phyloP scores from a whole-genome alignment of 164 flowering plant genomes.

The Macadamia tetraphylla region DNA sequence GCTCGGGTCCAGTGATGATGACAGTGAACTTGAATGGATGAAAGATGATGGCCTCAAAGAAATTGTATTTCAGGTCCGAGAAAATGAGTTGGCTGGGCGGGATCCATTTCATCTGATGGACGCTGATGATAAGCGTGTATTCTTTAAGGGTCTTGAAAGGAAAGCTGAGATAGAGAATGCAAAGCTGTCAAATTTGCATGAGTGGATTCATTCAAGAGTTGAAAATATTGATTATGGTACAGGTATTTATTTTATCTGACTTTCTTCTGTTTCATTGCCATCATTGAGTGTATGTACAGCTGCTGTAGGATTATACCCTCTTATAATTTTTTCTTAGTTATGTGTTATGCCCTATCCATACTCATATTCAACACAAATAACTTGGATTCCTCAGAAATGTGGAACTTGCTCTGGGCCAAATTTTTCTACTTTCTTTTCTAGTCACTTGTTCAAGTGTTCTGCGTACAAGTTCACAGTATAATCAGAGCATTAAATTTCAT shows the following conservation, averaged over 20 bases:
- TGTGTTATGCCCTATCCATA: no score
- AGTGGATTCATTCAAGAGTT: constrained; percentile 72
- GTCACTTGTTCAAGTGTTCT: neutral
- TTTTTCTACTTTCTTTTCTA: neutral
- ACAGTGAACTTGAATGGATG: constrained; percentile 82
- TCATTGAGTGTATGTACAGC: no score
- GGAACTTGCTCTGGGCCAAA: no score
- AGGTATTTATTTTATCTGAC: constrained; percentile 38
- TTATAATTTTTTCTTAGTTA: no score
- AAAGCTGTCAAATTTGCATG: constrained; percentile 55
- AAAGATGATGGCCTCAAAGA: constrained; percentile 69
- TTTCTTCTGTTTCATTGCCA: neutral
- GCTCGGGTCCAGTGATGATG: constrained; percentile 27
- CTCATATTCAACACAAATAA: neutral
- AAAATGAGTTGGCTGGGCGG: constrained; percentile 76
- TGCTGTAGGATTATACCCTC: no score
- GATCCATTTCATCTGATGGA: constrained; percentile 81
- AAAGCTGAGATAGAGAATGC: constrained; percentile 65
- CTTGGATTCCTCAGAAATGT: no score
- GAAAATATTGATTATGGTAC: constrained; percentile 93
- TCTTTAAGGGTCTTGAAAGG: constrained; percentile 80
- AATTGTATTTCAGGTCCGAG: constrained; percentile 81
- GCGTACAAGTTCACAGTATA: neutral
- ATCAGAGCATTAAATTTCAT: neutral
- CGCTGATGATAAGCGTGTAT: constrained; percentile 58